phyloP scores from a whole-genome alignment of 345 rosid species.

The Acer saccharum region DNA sequence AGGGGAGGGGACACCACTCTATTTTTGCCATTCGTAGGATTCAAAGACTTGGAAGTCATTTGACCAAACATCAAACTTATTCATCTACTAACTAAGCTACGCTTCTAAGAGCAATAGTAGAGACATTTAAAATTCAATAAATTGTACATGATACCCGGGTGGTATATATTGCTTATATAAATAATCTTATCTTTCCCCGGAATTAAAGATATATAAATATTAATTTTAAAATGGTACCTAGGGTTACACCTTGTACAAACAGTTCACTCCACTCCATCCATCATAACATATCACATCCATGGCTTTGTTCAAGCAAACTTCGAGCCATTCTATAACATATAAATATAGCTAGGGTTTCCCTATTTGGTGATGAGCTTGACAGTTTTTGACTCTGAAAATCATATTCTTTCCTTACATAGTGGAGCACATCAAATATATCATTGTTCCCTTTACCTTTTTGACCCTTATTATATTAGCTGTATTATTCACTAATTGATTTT shows the following conservation, averaged over 20 bases:
- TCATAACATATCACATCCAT: not conserved
- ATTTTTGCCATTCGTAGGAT: too few relatives aligned
- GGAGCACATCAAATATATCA: not conserved
- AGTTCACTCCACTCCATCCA: not conserved
- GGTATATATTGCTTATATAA: too few relatives aligned
- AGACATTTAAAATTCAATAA: too few relatives aligned
- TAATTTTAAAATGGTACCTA: not conserved
- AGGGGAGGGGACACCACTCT: too few relatives aligned
- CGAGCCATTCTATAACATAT: not conserved
- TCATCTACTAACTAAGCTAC: too few relatives aligned
- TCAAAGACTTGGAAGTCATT: too few relatives aligned
- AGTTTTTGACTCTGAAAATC: constrained; percentile 13
- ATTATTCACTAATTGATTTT: not conserved
- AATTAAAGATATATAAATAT: too few relatives aligned
- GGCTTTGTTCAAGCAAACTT: not conserved
- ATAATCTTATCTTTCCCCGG: too few relatives aligned
- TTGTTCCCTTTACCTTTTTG: not conserved
- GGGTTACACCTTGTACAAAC: not conserved
- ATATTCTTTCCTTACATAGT: not conserved
- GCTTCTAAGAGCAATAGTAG: too few relatives aligned
- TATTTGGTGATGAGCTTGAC: not conserved
- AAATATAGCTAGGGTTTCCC: not conserved
- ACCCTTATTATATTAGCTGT: not conserved
- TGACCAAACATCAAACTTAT: too few relatives aligned
- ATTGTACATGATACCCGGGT: too few relatives aligned